Evolutionary conservation across 108 stramenopile species (phyloP), one percentile per base, ranked within the genome.

Genomic region (Discostella stelligeroides): DNA sequence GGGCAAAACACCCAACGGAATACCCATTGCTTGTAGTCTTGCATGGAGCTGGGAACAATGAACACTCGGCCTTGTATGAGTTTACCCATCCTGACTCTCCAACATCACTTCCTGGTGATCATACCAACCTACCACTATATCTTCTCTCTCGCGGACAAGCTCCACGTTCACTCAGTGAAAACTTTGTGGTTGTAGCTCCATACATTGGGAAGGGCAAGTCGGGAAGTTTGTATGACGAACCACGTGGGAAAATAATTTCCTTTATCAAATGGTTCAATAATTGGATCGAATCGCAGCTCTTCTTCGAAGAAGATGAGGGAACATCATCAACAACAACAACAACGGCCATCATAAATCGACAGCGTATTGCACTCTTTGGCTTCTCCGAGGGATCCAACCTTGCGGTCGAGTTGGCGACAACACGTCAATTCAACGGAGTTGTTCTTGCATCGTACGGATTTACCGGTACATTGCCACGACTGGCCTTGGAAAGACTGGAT

Each of bases 341-440:
- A 48, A 64, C n/a, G n/a, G n/a, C n/a, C n/a, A n/a, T n/a, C 15
- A 72, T 88, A 62, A 81, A 89, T 66, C 80, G 75, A 1, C 72
- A 71, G 45, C 79, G 81, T 18, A 65, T n/a, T n/a, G n/a, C n/a
- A n/a, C n/a, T n/a, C n/a, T n/a, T n/a, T n/a, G n/a, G n/a, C n/a
- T 94, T 94, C 64, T 86, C 85, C 5, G 92, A 94, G 61, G 92
- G 92, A 11, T 86, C 92, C 25, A 94, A 88, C 17, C 84, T 89
- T 11, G 88, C 85, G 7, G 81, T 94, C 10, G 92, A 94, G 47
- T 62, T 94, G 38, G 64, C 83, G 47, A 94, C 92, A 11, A 91
- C 92, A 4, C 63, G 77, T 53, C 62, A 80, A 46, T 94, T 94
- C 68, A 51, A 70, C 17, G 86, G 71, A 2, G 79, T 76, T 20